Conservation (phyloP, 768 basidiomycete genomes). For the Macrolepiota dolichaula region DNA sequence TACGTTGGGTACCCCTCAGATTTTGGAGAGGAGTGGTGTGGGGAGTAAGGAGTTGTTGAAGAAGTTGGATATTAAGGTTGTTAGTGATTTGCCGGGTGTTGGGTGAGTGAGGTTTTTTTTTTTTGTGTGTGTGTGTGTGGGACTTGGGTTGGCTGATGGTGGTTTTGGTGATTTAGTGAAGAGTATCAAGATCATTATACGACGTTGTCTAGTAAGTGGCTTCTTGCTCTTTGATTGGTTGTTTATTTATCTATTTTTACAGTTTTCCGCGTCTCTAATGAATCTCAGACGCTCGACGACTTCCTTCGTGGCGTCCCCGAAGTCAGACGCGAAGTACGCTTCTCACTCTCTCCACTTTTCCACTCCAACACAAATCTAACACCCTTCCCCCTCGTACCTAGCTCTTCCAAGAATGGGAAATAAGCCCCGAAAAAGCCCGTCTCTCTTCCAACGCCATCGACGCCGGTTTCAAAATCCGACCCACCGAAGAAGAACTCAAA, state of each 20-base stretch:
- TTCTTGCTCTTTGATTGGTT: background rate
- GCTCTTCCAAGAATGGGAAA: constrained; percentile 64
- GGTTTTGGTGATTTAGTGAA: constrained; percentile 39
- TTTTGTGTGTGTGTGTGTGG: too few relatives aligned
- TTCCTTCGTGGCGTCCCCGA: constrained; percentile 68
- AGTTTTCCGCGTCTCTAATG: constrained; percentile 69
- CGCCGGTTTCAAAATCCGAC: constrained; percentile 76
- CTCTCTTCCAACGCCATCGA: constrained; percentile 71
- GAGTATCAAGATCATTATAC: constrained; percentile 77
- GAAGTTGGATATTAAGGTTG: constrained; percentile 56
- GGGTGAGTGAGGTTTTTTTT: constrained; percentile 37
- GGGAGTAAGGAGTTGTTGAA: constrained; percentile 52
- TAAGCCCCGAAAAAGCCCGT: constrained; percentile 63
- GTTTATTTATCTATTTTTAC: background rate
- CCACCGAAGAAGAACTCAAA: constrained; percentile 64
- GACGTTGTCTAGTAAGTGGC: constrained; percentile 51
- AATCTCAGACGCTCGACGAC: constrained; percentile 59
- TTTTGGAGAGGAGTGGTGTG: constrained; percentile 71
- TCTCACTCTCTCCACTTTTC: background rate
- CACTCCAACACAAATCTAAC: background rate
- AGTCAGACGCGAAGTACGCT: constrained; percentile 48
- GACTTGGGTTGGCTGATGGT: background rate
- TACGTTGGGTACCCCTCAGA: constrained; percentile 70
- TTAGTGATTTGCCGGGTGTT: constrained; percentile 69
- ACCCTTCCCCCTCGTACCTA: constrained; percentile 14